Evolutionary conservation across 1,139 yeast species (phyloP).

Genomic region (Casaregolazyma suthepensis): DNA sequence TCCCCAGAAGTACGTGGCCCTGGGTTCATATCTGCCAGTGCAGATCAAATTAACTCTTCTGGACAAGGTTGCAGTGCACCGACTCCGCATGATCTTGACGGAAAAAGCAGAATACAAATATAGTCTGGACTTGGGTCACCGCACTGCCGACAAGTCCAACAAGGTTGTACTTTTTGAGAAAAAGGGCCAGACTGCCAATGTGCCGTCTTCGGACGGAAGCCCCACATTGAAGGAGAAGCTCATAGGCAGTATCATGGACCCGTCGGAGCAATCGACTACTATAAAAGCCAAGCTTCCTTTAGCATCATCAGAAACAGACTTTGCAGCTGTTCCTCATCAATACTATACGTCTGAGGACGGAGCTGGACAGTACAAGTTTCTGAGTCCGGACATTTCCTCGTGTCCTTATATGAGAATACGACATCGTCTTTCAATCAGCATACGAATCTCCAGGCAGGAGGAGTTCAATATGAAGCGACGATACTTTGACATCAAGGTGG

Average conservation of each 20-base stretch:
- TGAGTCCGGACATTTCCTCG: constrained; percentile 64
- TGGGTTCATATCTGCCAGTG: constrained; percentile 57
- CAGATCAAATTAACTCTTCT: constrained; percentile 70
- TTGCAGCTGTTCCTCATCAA: constrained; percentile 18
- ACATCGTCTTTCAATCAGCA: constrained; percentile 73
- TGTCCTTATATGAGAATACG: constrained; percentile 63
- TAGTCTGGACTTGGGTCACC: constrained; percentile 26
- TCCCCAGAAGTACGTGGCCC: constrained; percentile 66
- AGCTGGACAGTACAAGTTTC: constrained; percentile 14
- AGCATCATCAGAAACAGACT: constrained; percentile 18
- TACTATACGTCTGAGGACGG: constrained; percentile 16
- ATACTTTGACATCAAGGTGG: constrained; percentile 84
- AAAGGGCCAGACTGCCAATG: constrained; percentile 19
- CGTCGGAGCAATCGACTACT: constrained; percentile 1
- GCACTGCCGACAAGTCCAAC: constrained; percentile 26
- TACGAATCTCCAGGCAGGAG: constrained; percentile 64
- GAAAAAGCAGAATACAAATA: constrained; percentile 65
- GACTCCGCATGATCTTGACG: constrained; percentile 64
- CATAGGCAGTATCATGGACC: constrained; percentile 10
- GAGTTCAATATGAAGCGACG: constrained; percentile 54
- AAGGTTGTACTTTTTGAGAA: constrained; percentile 28
- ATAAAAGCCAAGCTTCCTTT: constrained; percentile 21
- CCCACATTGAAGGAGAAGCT: constrained; percentile 1
- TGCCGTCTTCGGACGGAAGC: constrained; percentile 1
- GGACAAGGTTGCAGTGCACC: constrained; percentile 58